Evolutionary conservation across 2,329 filamentous ascomycete species (phyloP).

Genomic region (Paecilomyces fulvus): DNA sequence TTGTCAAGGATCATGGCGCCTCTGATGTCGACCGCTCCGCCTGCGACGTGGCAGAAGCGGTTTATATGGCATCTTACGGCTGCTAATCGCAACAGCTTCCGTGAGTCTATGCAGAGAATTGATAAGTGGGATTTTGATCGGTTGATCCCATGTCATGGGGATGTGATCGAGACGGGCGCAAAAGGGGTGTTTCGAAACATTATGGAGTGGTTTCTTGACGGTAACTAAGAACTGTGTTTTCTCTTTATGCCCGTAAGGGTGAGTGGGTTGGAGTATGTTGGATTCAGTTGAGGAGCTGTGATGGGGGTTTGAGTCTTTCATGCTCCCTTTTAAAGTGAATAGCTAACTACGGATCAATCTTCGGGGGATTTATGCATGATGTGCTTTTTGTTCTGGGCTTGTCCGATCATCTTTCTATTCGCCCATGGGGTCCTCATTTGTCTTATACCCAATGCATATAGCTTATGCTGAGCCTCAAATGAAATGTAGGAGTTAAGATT

Average conservation of each 20-base stretch:
- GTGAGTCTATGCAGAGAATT: conserved; percentile 60
- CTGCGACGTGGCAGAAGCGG: conserved; percentile 66
- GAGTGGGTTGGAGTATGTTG: not conserved
- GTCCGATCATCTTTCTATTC: not conserved
- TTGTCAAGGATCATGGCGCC: conserved; percentile 49
- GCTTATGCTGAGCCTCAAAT: not conserved
- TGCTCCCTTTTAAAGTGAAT: not conserved
- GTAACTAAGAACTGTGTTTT: not conserved
- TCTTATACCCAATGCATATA: not conserved
- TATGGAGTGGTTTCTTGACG: conserved; percentile 72
- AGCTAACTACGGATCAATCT: too few relatives aligned
- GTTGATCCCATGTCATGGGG: conserved; percentile 87
- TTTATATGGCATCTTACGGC: conserved; percentile 68
- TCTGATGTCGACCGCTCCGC: conserved; percentile 50
- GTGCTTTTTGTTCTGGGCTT: not conserved
- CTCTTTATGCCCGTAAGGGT: not conserved
- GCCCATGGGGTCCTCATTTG: not conserved
- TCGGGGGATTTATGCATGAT: not conserved
- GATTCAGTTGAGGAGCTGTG: not conserved
- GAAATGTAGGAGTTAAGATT: not conserved
- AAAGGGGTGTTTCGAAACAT: conserved; percentile 71
- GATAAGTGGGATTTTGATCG: conserved; percentile 74
- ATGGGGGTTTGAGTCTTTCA: not conserved
- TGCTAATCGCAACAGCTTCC: conserved; percentile 59
- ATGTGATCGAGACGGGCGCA: conserved; percentile 66